phyloP scores from a whole-genome alignment of 208 protist species.

The Acanthamoeba sp. region DNA sequence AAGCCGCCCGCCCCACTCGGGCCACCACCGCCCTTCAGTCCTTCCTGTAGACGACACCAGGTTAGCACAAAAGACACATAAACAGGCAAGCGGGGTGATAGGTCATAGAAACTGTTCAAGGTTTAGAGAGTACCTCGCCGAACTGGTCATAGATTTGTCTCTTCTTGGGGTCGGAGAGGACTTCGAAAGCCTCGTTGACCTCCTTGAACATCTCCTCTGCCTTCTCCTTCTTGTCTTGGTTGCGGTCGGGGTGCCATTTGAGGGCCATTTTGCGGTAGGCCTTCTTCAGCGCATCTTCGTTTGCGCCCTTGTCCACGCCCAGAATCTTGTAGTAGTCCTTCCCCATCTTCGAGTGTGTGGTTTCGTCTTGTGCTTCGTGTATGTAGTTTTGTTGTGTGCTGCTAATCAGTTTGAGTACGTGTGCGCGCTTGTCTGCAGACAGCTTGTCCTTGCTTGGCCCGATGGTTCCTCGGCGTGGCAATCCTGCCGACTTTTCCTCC shows the following conservation, averaged over 20 bases:
- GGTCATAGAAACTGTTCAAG: not conserved
- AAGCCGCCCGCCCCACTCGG: not conserved
- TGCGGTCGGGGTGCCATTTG: conserved; percentile 84
- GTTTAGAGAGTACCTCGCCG: conserved; percentile 67
- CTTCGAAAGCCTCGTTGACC: conserved; percentile 81
- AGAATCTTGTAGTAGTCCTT: conserved; percentile 85
- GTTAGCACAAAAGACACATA: not conserved
- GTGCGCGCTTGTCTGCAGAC: not conserved
- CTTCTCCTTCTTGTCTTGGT: conserved; percentile 81
- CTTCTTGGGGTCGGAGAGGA: conserved; percentile 76
- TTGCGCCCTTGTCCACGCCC: conserved; percentile 76
- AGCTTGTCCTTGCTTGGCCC: no score
- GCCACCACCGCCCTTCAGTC: conserved; percentile 51
- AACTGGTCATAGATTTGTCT: conserved; percentile 77
- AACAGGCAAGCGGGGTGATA: not conserved
- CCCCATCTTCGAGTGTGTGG: not conserved
- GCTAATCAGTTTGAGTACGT: not conserved
- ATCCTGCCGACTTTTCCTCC: not conserved
- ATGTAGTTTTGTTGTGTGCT: not conserved
- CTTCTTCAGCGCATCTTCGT: conserved; percentile 81
- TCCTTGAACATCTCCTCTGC: conserved; percentile 85
- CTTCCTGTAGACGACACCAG: not conserved
- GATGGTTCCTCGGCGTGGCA: not conserved
- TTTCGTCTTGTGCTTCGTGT: not conserved
- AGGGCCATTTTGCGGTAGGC: conserved; percentile 83